Percentiles rank a stretch among this genome's conserved stretches.
phyloP scores from a whole-genome alignment of 495 filamentous ascomycete species.

The Penicillium waksmanii region DNA sequence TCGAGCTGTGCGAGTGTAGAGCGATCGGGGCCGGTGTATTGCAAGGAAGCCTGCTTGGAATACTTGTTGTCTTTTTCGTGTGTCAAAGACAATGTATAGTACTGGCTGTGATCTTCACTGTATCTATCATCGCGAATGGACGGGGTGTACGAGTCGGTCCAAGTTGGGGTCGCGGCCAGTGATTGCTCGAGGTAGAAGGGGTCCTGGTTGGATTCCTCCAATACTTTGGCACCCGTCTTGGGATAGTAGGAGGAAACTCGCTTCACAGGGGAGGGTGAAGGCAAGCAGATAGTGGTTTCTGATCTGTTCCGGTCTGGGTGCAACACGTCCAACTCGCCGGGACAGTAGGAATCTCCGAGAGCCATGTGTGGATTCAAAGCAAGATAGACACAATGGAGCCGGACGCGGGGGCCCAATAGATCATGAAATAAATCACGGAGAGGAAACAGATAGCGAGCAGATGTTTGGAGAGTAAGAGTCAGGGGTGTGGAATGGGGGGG shows the following conservation, averaged over 20 bases:
- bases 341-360: constrained; percentile 39
- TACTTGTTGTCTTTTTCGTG: constrained; percentile 20
- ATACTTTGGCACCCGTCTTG: constrained; percentile 28
- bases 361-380: constrained; percentile 43
- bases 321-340: constrained; percentile 42
- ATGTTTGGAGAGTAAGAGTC: constrained; percentile 22
- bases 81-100: constrained; percentile 42
- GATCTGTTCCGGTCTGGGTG: constrained; percentile 40
- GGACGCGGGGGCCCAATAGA: constrained; percentile 9
- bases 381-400: constrained; percentile 8
- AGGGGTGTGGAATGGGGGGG: constrained; percentile 24
- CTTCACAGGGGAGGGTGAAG: constrained; percentile 37
- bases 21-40: constrained; percentile 30
- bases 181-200: constrained; percentile 53
- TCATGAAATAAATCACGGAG: constrained; percentile 10
- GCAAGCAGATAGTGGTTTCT: constrained; percentile 38
- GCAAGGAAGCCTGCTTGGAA: constrained; percentile 16
- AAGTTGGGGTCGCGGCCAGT: constrained; percentile 34
- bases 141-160: constrained; percentile 29
- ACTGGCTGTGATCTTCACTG: constrained; percentile 38
- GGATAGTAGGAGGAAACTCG: constrained; percentile 44
- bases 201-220: constrained; percentile 48
- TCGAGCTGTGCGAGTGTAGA: constrained; percentile 44
- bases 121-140: constrained; percentile 42
- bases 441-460: constrained; percentile 15